These are phyloP conservation scores for Mycena epipterygia DNA, from an alignment of 768 basidiomycete genomes.

Conservation along the genomic window DNA sequence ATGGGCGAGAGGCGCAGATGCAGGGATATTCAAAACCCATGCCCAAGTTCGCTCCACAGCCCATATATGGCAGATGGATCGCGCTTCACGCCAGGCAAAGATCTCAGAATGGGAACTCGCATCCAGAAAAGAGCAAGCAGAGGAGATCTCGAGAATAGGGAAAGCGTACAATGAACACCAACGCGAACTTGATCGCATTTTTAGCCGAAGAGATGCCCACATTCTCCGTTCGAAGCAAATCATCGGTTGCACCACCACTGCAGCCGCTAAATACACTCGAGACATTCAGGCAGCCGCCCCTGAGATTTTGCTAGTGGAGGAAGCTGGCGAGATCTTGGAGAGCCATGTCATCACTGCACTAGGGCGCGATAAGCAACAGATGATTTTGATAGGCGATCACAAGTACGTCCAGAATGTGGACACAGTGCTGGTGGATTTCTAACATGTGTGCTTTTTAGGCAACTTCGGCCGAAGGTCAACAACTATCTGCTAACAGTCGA, in stretches of 20 bases:
- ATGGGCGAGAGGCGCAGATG: conserved; percentile 62
- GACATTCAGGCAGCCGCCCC: conserved; percentile 62
- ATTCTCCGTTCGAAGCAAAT: conserved; percentile 53
- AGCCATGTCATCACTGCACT: conserved; percentile 75
- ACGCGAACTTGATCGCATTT: conserved; percentile 46
- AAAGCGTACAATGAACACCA: conserved; percentile 48
- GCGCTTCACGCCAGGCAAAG: conserved; percentile 20
- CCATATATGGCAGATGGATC: conserved; percentile 54
- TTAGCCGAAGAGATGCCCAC: conserved; percentile 38
- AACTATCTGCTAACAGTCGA: conserved; percentile 76
- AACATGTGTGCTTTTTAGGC: conserved; percentile 55
- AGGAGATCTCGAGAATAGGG: conserved; percentile 43
- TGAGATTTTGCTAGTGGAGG: conserved; percentile 74
- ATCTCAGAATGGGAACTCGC: conserved; percentile 46
- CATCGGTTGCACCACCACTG: conserved; percentile 64
- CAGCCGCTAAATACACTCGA: conserved; percentile 63
- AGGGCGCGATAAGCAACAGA: conserved; percentile 57
- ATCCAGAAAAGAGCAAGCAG: conserved; percentile 44
- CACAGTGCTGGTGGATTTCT: background rate
- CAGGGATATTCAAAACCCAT: conserved; percentile 55
- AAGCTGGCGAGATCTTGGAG: conserved; percentile 81
- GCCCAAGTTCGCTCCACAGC: conserved; percentile 40
- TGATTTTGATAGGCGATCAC: conserved; percentile 82
- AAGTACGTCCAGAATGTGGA: conserved; percentile 61
- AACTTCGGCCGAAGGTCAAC: conserved; percentile 81